Base-by-base conservation (phyloP, 2,329 filamentous ascomycete genomes). In the Orbilia javanica region DNA sequence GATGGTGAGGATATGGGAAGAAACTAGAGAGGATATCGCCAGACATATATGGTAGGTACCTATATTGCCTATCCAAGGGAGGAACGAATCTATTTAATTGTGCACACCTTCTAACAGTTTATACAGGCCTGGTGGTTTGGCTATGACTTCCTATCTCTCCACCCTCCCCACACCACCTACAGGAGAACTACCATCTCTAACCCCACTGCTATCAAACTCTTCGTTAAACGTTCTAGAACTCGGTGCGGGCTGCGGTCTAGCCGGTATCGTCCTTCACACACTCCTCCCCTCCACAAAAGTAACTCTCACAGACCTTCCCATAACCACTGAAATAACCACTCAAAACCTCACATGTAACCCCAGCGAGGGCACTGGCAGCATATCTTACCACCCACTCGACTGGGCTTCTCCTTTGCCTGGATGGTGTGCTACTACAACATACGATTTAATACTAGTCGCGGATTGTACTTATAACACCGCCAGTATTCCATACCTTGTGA, bases 391-490 rank as follows among this genome's bases (percentile, higher is more conserved):
- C 64, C 84, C 87, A 1, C 86, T 93, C 3, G 88, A 92, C 82
- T 93, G 91, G 91, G 87, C 89, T n/a, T 82, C 86, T 13, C 82
- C 86, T 2, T 83, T 90, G 5, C 86, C 87, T 29, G 81, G 83
- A 3, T 82, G 85, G 42, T 83, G 86, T 10, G 81, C 80, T 22
- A 80, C 81, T 25, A 81, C 81, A 42, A 81, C 81, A 10, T 86
- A 89, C 81, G 88, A 91, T 82, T 81, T 93, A 36, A 86, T 92
- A 22, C 82, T 92, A 3, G 87, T 92, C 0, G 89, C 90, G 1
- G 91, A 93, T 82, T 93, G 91, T 83, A 93, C 90, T 1, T 93
- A 93, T 84, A 93, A 93, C 82, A 85, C 88, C 15, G 90, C 91
- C 81, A 91, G 89, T 75, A 87, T 90, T 64, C 88, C 89, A 1